Conservation (phyloP, 352 stramenopile genomes). For the Globisporangium perplexum region DNA sequence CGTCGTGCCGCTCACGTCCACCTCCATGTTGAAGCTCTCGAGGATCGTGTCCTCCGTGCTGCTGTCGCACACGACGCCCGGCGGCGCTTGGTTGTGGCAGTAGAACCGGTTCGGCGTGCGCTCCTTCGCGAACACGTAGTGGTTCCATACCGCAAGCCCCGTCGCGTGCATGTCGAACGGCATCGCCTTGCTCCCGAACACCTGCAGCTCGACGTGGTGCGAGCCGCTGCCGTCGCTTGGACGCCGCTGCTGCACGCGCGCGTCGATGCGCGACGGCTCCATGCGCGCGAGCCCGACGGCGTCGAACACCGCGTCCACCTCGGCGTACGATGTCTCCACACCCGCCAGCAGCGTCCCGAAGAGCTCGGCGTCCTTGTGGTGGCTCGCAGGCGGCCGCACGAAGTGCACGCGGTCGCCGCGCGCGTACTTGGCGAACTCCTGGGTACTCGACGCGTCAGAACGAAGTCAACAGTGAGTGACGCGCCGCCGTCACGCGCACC, state of each 20-base stretch:
- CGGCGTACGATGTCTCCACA: conserved; percentile 34
- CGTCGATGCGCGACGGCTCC: conserved; percentile 7
- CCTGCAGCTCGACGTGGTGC: conserved; percentile 15
- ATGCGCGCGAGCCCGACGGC: conserved; percentile 6
- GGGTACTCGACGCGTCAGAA: background rate
- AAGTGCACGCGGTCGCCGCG: conserved; percentile 21
- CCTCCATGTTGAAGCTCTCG: conserved; percentile 57
- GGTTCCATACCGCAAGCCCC: conserved; percentile 31
- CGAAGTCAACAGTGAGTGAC: too few species aligned
- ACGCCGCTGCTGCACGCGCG: conserved; percentile 8
- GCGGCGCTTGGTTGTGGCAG: conserved; percentile 7
- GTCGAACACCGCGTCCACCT: conserved; percentile 28
- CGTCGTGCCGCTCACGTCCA: conserved; percentile 34
- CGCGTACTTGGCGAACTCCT: conserved; percentile 7
- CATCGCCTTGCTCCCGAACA: conserved; percentile 39
- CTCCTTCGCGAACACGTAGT: conserved; percentile 28
- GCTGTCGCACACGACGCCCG: conserved; percentile 7
- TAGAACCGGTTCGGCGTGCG: conserved; percentile 33
- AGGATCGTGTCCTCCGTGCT: conserved; percentile 43
- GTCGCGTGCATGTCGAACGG: conserved; percentile 34
- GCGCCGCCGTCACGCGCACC: too few species aligned
- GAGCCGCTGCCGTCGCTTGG: conserved; percentile 6
- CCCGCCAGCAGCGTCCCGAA: conserved; percentile 24
- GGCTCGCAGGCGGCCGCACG: conserved; percentile 8
- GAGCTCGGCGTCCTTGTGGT: conserved; percentile 21